Percentiles rank a stretch among this genome's conserved stretches.
phyloP scores from a whole-genome alignment of 257 asterid genomes.

The Solanum appendiculatum region DNA sequence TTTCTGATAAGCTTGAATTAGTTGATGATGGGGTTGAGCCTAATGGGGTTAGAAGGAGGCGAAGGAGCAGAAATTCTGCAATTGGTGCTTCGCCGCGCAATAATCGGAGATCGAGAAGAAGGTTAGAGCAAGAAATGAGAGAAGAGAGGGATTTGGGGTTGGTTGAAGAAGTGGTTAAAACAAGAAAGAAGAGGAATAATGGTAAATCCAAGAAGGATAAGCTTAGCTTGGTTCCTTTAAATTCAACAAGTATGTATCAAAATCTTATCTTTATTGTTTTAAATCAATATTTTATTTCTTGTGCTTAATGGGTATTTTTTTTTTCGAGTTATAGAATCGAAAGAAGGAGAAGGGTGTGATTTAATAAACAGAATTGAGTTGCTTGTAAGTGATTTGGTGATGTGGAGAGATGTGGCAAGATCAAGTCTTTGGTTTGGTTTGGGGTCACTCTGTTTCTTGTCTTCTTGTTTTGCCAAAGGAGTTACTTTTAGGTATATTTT shows the following conservation, averaged over 20 bases:
- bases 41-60: conserved; percentile 29
- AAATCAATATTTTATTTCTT: not conserved
- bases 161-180: conserved; percentile 54
- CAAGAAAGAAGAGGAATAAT: conserved; percentile 54
- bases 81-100: conserved; percentile 50
- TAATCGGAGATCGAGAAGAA: conserved; percentile 54
- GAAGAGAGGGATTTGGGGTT: conserved; percentile 52
- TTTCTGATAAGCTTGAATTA: conserved; percentile 31
- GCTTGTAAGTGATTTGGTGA: conserved; percentile 47
- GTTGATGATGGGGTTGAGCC: conserved; percentile 44
- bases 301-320: not conserved
- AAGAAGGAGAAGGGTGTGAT: conserved; percentile 27
- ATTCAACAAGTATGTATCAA: conserved; percentile 40
- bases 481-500: conserved; percentile 54
- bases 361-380: conserved; percentile 44
- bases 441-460: conserved; percentile 70
- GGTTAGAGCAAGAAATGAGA: conserved; percentile 55
- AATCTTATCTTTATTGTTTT: not conserved
- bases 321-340: conserved; percentile 15
- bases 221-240: conserved; percentile 22
- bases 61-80: conserved; percentile 32
- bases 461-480: conserved; percentile 69
- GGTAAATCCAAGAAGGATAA: conserved; percentile 50
- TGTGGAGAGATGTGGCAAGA: conserved; percentile 93
- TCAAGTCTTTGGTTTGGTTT: conserved; percentile 98